Conservation (phyloP, 495 filamentous ascomycete species). For the Clavariopsis aquatica region DNA sequence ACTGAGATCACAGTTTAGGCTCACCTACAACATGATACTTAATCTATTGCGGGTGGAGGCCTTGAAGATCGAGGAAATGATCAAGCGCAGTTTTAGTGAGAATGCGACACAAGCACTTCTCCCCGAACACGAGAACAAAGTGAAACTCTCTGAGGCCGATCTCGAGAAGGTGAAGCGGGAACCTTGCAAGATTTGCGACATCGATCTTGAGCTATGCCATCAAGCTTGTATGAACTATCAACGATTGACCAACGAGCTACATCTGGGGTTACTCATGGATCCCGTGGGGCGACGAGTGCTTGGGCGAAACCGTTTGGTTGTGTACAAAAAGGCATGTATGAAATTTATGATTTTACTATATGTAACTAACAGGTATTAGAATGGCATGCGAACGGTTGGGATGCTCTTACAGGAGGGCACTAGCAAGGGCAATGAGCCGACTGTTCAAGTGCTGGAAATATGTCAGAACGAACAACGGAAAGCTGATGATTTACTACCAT, state of each 20-base stretch:
- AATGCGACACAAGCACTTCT: conserved; percentile 96
- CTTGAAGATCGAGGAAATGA: conserved; percentile 99
- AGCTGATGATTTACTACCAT: conserved; percentile 77
- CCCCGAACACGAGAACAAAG: conserved; percentile 90
- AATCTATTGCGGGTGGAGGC: conserved; percentile 95
- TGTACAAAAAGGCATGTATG: conserved; percentile 62
- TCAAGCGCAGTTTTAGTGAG: conserved; percentile 98
- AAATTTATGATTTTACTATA: not conserved
- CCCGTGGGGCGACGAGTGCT: conserved; percentile 82
- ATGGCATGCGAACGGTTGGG: conserved; percentile 76
- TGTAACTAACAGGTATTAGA: conserved; percentile 51
- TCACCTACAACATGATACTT: conserved; percentile 99
- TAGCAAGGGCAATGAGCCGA: conserved; percentile 60
- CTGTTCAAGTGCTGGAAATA: conserved; percentile 76
- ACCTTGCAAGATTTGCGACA: conserved; percentile 77
- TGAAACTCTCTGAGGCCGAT: conserved; percentile 89
- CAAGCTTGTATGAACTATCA: conserved; percentile 76
- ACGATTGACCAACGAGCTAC: conserved; percentile 69
- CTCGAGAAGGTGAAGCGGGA: conserved; percentile 86
- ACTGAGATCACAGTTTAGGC: conserved; percentile 89
- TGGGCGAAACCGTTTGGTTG: conserved; percentile 67
- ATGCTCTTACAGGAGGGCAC: conserved; percentile 76
- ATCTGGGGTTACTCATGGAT: conserved; percentile 67
- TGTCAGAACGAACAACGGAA: conserved; percentile 63
- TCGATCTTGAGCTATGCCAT: conserved; percentile 76